Percentiles rank a stretch among this genome's conserved stretches.
phyloP scores from a whole-genome alignment of 768 basidiomycete species.

The Tremella fuciformis region DNA sequence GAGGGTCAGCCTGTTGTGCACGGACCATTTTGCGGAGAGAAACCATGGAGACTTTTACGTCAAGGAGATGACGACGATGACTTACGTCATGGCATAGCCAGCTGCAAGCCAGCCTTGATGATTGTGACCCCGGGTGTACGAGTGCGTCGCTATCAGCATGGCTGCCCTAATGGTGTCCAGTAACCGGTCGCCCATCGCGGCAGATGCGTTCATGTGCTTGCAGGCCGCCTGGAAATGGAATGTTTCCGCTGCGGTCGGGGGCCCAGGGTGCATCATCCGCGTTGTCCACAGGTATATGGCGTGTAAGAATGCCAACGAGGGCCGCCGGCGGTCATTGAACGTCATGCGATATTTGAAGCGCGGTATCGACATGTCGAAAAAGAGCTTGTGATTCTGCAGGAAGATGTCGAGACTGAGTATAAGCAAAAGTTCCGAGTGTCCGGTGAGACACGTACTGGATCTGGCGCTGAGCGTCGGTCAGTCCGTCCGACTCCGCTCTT shows the following conservation, averaged over 20 bases:
- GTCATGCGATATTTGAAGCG: constrained; percentile 39
- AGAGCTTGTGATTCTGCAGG: constrained; percentile 33
- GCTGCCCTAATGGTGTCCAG: constrained; percentile 38
- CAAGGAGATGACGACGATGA: constrained; percentile 1
- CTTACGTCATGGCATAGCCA: constrained; percentile 30
- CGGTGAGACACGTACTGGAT: constrained; percentile 25
- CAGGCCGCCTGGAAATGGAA: constrained; percentile 29
- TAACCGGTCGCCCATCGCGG: constrained; percentile 32
- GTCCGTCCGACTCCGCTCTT: constrained; percentile 29
- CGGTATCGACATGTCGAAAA: constrained; percentile 45
- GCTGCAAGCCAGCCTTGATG: constrained; percentile 39
- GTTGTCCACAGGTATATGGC: constrained; percentile 48
- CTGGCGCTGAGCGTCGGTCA: constrained; percentile 30
- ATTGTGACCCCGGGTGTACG: constrained; percentile 33
- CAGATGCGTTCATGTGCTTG: constrained; percentile 27
- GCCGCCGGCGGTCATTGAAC: constrained; percentile 34
- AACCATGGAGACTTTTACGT: not conserved
- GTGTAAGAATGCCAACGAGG: constrained; percentile 34
- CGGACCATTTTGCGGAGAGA: constrained; percentile 1
- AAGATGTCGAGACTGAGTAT: constrained; percentile 30
- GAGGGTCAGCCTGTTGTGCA: not conserved
- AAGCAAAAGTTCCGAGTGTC: not conserved
- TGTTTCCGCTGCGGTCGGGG: constrained; percentile 19
- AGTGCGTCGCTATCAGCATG: constrained; percentile 36
- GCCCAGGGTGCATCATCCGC: constrained; percentile 21